Evolutionary conservation across 352 stramenopile species (phyloP).

Genomic region (Pythium utonaiense): DNA sequence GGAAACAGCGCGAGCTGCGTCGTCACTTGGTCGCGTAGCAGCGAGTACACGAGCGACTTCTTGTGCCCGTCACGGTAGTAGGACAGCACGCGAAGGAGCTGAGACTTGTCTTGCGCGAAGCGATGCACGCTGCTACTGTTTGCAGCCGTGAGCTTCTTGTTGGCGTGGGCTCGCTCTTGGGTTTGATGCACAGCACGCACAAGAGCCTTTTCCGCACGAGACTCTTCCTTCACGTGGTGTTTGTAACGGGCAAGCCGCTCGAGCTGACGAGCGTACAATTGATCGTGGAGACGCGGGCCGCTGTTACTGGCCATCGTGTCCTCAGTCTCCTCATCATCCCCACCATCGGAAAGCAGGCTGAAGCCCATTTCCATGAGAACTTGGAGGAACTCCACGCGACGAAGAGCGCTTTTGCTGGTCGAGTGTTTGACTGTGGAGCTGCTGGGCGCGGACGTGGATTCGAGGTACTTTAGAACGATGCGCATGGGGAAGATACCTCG

Average conservation of each 20-base stretch:
- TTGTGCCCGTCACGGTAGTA: conserved; percentile 94
- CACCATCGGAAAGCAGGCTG: conserved; percentile 55
- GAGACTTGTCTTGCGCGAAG: conserved; percentile 75
- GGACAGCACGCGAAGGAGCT: conserved; percentile 85
- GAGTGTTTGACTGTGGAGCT: conserved; percentile 17
- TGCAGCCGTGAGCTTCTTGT: conserved; percentile 11
- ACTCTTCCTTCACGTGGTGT: conserved; percentile 47
- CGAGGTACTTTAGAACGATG: conserved; percentile 66
- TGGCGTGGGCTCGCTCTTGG: conserved; percentile 22
- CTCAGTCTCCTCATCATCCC: conserved; percentile 28
- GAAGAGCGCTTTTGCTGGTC: conserved; percentile 37
- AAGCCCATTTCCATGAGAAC: conserved; percentile 93
- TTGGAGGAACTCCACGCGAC: conserved; percentile 89
- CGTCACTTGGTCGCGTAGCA: conserved; percentile 89
- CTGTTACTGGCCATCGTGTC: conserved; percentile 6
- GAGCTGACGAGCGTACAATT: conserved; percentile 79
- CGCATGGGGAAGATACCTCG: conserved; percentile 69
- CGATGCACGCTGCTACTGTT: conserved; percentile 11
- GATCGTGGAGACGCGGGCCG: conserved; percentile 56
- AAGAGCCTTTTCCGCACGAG: conserved; percentile 53
- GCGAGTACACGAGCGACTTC: conserved; percentile 88
- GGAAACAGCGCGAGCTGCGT: conserved; percentile 80
- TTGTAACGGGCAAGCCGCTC: conserved; percentile 67
- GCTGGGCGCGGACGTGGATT: conserved; percentile 22
- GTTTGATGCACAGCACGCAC: conserved; percentile 36